Evolutionary conservation across 768 basidiomycete species (phyloP).

Genomic region (Mycena indigotica): DNA sequence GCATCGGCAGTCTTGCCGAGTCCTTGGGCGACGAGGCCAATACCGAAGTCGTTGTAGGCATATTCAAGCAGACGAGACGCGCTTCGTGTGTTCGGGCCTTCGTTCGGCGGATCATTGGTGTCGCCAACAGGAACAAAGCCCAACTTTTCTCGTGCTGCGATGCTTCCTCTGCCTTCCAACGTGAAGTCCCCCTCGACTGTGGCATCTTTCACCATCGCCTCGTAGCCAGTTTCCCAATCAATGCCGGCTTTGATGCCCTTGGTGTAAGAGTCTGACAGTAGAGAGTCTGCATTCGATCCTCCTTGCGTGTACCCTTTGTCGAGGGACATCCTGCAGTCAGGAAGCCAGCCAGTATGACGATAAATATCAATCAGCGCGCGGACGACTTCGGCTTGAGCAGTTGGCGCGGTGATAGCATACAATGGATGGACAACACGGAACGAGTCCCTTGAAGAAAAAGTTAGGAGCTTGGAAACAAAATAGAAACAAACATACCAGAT

Average conservation of each 20-base stretch:
- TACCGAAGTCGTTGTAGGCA: constrained; percentile 23
- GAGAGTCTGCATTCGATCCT: constrained; percentile 30
- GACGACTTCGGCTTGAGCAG: constrained; percentile 24
- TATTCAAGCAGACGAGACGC: constrained; percentile 21
- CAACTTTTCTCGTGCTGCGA: constrained; percentile 1
- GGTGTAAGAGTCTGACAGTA: constrained; percentile 29
- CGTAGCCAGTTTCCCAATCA: constrained; percentile 27
- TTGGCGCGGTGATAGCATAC: constrained; percentile 20
- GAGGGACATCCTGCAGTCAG: constrained; percentile 31
- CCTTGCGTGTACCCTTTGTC: constrained; percentile 31
- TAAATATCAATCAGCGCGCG: constrained; percentile 30
- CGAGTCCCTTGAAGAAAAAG: constrained; percentile 12
- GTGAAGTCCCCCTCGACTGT: constrained; percentile 16
- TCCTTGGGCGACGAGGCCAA: constrained; percentile 19
- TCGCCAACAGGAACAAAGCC: constrained; percentile 12
- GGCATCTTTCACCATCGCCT: constrained; percentile 26
- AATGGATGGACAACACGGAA: constrained; percentile 21
- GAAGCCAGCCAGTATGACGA: constrained; percentile 27
- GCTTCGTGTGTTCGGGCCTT: constrained; percentile 16
- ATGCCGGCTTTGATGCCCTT: constrained; percentile 30
- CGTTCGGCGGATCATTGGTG: constrained; percentile 11
- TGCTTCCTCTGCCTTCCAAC: constrained; percentile 14
- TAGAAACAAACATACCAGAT: constrained; percentile 24
- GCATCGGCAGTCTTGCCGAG: constrained; percentile 12
- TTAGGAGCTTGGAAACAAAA: background rate